Evolutionary conservation across 2,329 filamentous ascomycete genomes (phyloP).

Genomic region (Acephala macrosclerotiorum): DNA sequence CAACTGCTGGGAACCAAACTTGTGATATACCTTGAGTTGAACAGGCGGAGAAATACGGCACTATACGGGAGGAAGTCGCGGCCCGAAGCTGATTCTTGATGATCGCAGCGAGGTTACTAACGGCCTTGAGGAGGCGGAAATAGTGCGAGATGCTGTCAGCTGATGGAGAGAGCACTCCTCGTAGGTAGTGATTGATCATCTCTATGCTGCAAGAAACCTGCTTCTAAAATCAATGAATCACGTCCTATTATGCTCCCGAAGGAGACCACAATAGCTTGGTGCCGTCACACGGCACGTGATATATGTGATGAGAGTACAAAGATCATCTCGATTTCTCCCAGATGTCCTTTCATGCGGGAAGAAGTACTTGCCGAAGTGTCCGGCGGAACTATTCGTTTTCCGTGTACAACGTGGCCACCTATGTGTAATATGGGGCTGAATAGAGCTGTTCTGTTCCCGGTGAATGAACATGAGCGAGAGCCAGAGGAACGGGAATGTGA

Average conservation of each 20-base stretch:
- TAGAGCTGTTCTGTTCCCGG: background rate
- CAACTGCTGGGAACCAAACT: background rate
- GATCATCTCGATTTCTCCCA: background rate
- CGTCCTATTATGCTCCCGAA: background rate
- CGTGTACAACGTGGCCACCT: background rate
- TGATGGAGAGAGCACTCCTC: background rate
- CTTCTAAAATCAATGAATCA: too few relatives aligned
- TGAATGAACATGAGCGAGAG: background rate
- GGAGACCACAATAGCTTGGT: background rate
- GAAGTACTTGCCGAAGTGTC: background rate
- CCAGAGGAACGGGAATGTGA: background rate
- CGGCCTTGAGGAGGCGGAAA: too few relatives aligned
- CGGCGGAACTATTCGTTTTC: background rate
- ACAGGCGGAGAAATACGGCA: too few relatives aligned
- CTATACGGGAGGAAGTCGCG: too few relatives aligned
- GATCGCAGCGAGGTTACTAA: too few relatives aligned
- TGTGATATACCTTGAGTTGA: background rate
- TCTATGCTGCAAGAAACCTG: too few relatives aligned
- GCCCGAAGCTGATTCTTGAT: too few relatives aligned
- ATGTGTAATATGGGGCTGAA: background rate
- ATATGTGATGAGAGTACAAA: background rate
- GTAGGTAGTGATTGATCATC: background rate
- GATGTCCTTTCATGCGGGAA: background rate
- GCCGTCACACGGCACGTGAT: background rate
- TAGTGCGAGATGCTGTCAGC: background rate